Evolutionary conservation across 805 yeast species (phyloP).

Genomic region (Dipodascus albidus): DNA sequence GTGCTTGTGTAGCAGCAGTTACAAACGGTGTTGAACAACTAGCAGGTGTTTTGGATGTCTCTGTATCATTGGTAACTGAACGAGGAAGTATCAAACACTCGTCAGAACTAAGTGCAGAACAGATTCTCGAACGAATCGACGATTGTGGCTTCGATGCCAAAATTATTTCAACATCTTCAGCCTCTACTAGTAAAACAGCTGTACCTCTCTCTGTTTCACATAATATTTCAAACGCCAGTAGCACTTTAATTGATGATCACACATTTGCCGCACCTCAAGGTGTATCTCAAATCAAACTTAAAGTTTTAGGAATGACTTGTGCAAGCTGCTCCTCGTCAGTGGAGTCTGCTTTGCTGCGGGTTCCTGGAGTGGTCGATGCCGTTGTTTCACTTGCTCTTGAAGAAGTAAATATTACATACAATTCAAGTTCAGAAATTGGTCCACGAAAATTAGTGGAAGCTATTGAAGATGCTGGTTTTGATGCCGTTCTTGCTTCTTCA

Average conservation of each 20-base stretch:
- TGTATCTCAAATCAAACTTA: conserved; percentile 20
- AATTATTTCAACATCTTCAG: conserved; percentile 11
- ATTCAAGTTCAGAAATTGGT: conserved; percentile 38
- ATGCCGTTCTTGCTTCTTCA: conserved; percentile 34
- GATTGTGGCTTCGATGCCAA: conserved; percentile 64
- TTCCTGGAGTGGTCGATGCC: conserved; percentile 40
- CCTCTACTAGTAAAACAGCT: background rate
- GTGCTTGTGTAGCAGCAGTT: conserved; percentile 67
- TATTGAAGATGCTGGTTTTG: conserved; percentile 42
- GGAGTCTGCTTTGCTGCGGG: conserved; percentile 32
- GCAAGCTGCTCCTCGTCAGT: conserved; percentile 41
- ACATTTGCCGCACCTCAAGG: background rate
- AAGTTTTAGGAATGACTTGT: conserved; percentile 51
- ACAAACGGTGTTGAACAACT: conserved; percentile 38
- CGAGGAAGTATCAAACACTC: conserved; percentile 50
- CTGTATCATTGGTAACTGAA: conserved; percentile 68
- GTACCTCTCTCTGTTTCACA: background rate
- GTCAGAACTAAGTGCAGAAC: conserved; percentile 22
- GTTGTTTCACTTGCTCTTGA: conserved; percentile 43
- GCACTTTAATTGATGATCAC: conserved; percentile 6
- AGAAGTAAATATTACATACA: conserved; percentile 42
- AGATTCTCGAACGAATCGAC: conserved; percentile 46
- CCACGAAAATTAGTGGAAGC: conserved; percentile 48
- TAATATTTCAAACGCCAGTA: conserved; percentile 3
- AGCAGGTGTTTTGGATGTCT: conserved; percentile 41